Percentiles rank a stretch among this genome's conserved stretches.
Evolutionary conservation across 2,329 filamentous ascomycete genomes (phyloP).

Genomic region (Fusarium subglutinans): DNA sequence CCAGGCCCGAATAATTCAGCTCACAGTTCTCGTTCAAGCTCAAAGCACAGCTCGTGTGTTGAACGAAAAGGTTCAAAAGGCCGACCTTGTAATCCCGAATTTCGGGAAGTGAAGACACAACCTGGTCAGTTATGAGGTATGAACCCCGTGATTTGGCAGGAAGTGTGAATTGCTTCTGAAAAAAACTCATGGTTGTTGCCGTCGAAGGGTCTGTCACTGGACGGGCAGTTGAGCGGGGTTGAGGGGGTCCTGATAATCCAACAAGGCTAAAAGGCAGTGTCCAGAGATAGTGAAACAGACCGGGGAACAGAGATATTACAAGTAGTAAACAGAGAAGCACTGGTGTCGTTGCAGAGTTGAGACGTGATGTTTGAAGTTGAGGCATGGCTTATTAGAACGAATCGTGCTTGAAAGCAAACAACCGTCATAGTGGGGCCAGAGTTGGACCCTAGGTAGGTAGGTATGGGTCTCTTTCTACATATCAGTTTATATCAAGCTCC

Average conservation of each 20-base stretch:
- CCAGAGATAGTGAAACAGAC: constrained; percentile 62
- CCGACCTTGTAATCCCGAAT: constrained; percentile 85
- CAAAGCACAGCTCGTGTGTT: constrained; percentile 93
- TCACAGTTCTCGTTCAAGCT: constrained; percentile 89
- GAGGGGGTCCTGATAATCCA: constrained; percentile 43
- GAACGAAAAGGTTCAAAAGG: constrained; percentile 87
- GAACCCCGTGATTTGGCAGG: constrained; percentile 81
- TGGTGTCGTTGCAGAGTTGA: constrained; percentile 51
- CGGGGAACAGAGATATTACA: constrained; percentile 62
- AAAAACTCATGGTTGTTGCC: constrained; percentile 72
- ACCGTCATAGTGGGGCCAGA: constrained; percentile 44
- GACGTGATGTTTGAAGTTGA: constrained; percentile 55
- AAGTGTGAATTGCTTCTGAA: constrained; percentile 85
- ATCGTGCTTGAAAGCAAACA: constrained; percentile 23
- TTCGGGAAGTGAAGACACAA: constrained; percentile 78
- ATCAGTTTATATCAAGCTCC: constrained; percentile 8
- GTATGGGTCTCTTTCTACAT: constrained; percentile 2
- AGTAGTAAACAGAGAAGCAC: constrained; percentile 59
- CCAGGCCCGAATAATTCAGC: constrained; percentile 1
- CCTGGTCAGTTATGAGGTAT: constrained; percentile 86
- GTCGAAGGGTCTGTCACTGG: constrained; percentile 36
- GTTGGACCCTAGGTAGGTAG: constrained; percentile 15
- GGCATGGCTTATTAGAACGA: constrained; percentile 48
- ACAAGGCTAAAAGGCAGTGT: constrained; percentile 57
- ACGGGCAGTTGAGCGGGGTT: constrained; percentile 45